Evolutionary conservation across 2,329 filamentous ascomycete genomes (phyloP).

Genomic region (Ophiostoma perfectum): DNA sequence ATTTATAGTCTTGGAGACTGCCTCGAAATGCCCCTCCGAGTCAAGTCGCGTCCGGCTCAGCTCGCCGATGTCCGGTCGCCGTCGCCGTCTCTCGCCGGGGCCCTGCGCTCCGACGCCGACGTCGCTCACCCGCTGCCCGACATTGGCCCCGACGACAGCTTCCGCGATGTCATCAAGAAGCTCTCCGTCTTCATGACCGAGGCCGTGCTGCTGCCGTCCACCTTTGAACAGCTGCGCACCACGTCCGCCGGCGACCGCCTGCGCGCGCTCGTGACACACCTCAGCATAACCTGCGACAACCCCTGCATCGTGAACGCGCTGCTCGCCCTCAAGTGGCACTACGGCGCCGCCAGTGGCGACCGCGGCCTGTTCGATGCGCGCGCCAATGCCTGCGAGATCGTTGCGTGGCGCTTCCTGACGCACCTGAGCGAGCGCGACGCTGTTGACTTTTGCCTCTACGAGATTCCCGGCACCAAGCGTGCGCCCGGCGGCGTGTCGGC

Average conservation of each 20-base stretch:
- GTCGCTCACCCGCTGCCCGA: conserved; percentile 42
- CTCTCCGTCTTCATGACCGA: conserved; percentile 59
- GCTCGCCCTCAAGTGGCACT: conserved; percentile 73
- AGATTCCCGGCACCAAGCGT: conserved; percentile 50
- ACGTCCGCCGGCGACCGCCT: conserved; percentile 57
- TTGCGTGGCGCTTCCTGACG: conserved; percentile 71
- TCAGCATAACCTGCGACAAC: conserved; percentile 59
- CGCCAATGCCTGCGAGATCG: conserved; percentile 71
- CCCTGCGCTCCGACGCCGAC: conserved; percentile 26
- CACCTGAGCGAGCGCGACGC: conserved; percentile 66
- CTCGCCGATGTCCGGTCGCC: conserved; percentile 34
- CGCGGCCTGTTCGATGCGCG: conserved; percentile 62
- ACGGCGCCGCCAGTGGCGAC: conserved; percentile 56
- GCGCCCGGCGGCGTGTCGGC: conserved; percentile 25
- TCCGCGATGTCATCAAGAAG: conserved; percentile 61
- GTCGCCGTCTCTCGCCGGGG: conserved; percentile 33
- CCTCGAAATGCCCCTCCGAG: conserved; percentile 34
- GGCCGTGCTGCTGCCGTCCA: conserved; percentile 58
- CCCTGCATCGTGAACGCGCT: conserved; percentile 66
- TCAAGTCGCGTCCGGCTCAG: conserved; percentile 36
- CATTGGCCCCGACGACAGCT: conserved; percentile 54
- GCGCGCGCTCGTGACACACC: conserved; percentile 56
- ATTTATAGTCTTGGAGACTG: not conserved
- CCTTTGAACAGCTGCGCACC: conserved; percentile 68
- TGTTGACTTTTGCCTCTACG: conserved; percentile 68